Evolutionary conservation across 345 rosid species (phyloP), one percentile per base, ranked within the genome.

Genomic region (Moricandia arvensis): DNA sequence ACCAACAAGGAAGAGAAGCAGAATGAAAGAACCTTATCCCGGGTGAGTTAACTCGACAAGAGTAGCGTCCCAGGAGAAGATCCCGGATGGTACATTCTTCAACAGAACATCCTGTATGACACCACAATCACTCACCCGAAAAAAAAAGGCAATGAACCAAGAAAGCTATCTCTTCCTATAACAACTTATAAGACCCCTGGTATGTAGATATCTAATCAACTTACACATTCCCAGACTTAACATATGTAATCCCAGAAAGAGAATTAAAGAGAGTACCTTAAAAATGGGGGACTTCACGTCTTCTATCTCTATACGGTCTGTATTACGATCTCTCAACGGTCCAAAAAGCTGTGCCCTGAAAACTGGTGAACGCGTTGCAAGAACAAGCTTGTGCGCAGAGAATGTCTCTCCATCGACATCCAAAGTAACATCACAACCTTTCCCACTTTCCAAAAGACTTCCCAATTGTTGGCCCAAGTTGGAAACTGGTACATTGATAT

Each of bases 311-410:
- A 90, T 82, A 59, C 81, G 71, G 62, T 76, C 68, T 0, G 87
- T 87, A 65, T 88, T 86, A 37, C 43, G 73, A 65, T 88, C 87
- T 78, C 84, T 84, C 55, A 88, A 75, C 0, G 91, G 96, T 24
- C 96, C 96, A 86, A 78, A 88, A 63, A 90, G 86, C 78, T 90
- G 96, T 41, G 96, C 96, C 78, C 83, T 84, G 81, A 90, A 90
- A 49, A 90, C 96, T 0, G 91, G 90, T 16, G 96, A 90, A 10
- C 96, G 88, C 2, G 90, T 76, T 2, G 93, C 89, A 49, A 90
- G 93, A 26, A 90, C 81, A 77, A 90, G 68, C 57, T 87, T 90
- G 81, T 90, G 96, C 12, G 90, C 93, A 55, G 77, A 67, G 76
- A 86, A 90, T 45, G 74, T 68, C 79, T 87, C 96, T 17, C 83